Conservation (phyloP, 176 grass and related monocot genomes). For the Zea mays region DNA sequence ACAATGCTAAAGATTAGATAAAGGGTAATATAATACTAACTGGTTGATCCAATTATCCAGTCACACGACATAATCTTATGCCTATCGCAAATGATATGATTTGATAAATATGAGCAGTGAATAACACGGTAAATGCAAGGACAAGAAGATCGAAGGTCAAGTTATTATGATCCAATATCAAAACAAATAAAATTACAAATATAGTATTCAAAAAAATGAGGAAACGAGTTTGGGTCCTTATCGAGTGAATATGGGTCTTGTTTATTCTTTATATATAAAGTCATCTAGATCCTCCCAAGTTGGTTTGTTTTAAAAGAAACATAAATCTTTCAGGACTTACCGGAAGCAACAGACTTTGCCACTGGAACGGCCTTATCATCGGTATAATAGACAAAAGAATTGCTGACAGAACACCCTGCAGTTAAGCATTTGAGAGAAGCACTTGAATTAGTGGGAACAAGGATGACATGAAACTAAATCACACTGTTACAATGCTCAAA, state of each 20-base stretch:
- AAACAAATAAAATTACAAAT: constrained; percentile 19
- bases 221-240: background rate
- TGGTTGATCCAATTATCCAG: background rate
- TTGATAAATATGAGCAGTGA: constrained; percentile 6
- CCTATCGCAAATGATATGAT: constrained; percentile 2
- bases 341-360: constrained; percentile 98
- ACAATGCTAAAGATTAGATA: constrained; percentile 8
- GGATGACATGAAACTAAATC: constrained; percentile 25
- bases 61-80: background rate
- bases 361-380: constrained; percentile 94
- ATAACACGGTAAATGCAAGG: background rate
- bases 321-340: constrained; percentile 55
- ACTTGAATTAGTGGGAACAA: constrained; percentile 45
- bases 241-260: background rate
- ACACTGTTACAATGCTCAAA: constrained; percentile 18
- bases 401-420: constrained; percentile 92
- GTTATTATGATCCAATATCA: background rate
- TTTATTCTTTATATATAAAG: background rate
- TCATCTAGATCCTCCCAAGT: background rate
- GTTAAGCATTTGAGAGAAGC: constrained; percentile 39
- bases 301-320: constrained; percentile 22
- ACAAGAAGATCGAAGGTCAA: background rate
- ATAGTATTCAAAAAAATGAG: constrained; percentile 17
- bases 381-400: constrained; percentile 90
- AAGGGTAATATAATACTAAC: background rate